These are phyloP conservation scores for Liquidambar formosana DNA, from an alignment of 164 flowering plant genomes.

Conservation along the genomic window DNA sequence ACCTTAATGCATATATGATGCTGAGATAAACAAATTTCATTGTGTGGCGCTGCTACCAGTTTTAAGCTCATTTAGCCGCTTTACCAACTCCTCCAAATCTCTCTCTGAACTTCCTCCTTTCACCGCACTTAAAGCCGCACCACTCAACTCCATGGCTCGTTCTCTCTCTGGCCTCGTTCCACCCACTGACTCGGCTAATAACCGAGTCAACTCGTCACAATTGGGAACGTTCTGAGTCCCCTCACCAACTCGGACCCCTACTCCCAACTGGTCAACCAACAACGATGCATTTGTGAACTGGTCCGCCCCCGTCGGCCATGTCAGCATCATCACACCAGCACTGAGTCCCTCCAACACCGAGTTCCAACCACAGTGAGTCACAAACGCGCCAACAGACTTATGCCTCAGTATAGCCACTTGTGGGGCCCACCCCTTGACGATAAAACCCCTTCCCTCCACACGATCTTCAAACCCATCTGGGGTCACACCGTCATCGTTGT, in stretches of 20 bases:
- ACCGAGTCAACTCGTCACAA: neutral
- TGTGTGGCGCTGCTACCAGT: too few species aligned
- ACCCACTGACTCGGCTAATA: neutral
- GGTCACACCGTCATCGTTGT: conserved; percentile 2
- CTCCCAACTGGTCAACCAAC: conserved; percentile 9
- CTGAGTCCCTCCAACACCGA: conserved; percentile 29
- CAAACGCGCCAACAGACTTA: conserved; percentile 25
- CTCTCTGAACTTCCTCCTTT: conserved; percentile 1
- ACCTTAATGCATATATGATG: too few species aligned
- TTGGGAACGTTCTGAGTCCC: conserved; percentile 2
- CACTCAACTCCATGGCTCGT: conserved; percentile 2
- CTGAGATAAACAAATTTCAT: too few species aligned
- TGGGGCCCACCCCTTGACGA: conserved; percentile 41
- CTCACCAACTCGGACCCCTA: conserved; percentile 4
- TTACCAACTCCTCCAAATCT: neutral
- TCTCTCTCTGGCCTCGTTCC: neutral
- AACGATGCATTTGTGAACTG: conserved; percentile 23
- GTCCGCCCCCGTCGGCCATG: conserved; percentile 35
- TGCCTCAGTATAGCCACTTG: conserved; percentile 32
- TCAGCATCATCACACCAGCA: conserved; percentile 29
- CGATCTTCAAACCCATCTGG: conserved; percentile 27
- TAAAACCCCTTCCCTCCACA: conserved; percentile 28
- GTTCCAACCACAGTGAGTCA: conserved; percentile 47
- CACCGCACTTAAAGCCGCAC: neutral
- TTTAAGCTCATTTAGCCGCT: neutral